phyloP scores from a whole-genome alignment of 495 filamentous ascomycete species.

The Talaromyces stipitatus region DNA sequence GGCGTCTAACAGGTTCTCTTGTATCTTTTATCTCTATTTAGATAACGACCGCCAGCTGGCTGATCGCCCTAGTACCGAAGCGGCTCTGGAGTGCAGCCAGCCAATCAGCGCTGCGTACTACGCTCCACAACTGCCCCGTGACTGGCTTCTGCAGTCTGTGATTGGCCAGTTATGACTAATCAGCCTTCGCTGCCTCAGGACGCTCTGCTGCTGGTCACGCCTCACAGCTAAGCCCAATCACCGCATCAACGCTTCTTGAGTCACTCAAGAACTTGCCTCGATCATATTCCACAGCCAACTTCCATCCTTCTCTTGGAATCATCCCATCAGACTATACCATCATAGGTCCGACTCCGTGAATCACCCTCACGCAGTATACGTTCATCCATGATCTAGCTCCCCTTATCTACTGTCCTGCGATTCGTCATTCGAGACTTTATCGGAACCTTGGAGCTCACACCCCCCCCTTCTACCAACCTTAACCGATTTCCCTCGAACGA shows the following conservation, averaged over 20 bases:
- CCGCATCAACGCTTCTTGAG: not conserved
- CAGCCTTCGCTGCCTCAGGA: not conserved
- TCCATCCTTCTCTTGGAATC: not conserved
- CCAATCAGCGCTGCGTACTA: not conserved
- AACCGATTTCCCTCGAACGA: not conserved
- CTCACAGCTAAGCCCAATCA: not conserved
- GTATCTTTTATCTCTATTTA: not conserved
- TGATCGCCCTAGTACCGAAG: not conserved
- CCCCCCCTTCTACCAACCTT: not conserved
- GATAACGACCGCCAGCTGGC: not conserved
- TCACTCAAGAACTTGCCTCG: not conserved
- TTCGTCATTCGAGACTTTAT: conserved; percentile 3
- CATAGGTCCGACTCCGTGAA: not conserved
- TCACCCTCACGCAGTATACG: not conserved
- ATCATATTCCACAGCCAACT: not conserved
- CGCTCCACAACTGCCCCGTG: not conserved
- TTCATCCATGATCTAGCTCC: not conserved
- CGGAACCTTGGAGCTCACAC: conserved; percentile 6
- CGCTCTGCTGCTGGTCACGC: not conserved
- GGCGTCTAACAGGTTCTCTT: not conserved
- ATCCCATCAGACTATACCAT: not conserved
- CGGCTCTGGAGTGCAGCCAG: not conserved
- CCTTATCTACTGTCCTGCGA: conserved; percentile 3
- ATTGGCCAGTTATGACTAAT: not conserved
- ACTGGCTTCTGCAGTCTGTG: not conserved